Evolutionary conservation across 2,329 filamentous ascomycete species (phyloP), one percentile per base, ranked within the genome.

Genomic region (Cercospora janseana): DNA sequence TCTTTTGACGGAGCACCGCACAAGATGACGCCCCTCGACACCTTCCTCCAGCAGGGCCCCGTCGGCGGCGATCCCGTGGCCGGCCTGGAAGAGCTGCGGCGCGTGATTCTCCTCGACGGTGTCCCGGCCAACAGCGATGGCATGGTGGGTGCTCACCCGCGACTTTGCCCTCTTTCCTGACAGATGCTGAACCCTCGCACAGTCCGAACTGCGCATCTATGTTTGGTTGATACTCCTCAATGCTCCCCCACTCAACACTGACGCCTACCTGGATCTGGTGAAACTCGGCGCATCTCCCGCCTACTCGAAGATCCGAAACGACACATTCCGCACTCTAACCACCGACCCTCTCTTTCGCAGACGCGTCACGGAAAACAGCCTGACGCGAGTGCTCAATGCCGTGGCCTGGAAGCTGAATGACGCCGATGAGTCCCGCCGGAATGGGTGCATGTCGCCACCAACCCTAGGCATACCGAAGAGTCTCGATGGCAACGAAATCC

Each of bases 271-370:
- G 58, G 80, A 82, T 50, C 85, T 97, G 35, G 86, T 98, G 58
- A 90, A 95, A 66, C 88, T 93, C 57, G 92, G 93, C 56, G 87
- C 92, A 18, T 97, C 92, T 3, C 91, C 92, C 1, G 91, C 90
- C 37, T 95, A 98, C 73, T 83, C 88, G 63, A 98, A 98, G 74
- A 98, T 98, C 66, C 88, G 91, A 68, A 96, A 98, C 71, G 93
- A 98, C 70, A 96, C 93, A 31, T 97, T 97, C 70, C 88, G 93
- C 62, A 98, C 93, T 0, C 78, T 98, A 47, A 93, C 93, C 24
- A 96, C 92, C 44, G 93, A 98, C 65, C 91, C 92, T n/a, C 81
- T 98, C 27, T 98, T 97, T 76, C 88, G 93, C 55, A 84, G 93
- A 24, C 86, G 92, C 51, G 93, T 98, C 52, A 95, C 89, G 51